Conservation (phyloP, 371 early-diverging fungal species). For the Zopfochytrium polystomum region DNA sequence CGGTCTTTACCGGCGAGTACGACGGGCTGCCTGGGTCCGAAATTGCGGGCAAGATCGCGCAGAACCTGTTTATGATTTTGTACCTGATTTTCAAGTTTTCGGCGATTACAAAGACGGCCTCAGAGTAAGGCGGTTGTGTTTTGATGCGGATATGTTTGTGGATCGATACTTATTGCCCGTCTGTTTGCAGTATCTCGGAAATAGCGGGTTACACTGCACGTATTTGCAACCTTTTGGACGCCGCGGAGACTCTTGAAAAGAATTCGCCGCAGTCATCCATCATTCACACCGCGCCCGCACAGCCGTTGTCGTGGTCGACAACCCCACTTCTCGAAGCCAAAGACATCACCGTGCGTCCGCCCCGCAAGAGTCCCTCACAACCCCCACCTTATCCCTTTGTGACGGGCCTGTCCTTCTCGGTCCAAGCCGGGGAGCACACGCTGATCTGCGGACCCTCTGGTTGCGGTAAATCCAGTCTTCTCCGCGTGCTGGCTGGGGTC, state of each 20-base stretch:
- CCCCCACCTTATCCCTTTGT: slow-evolving; percentile 4
- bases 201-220: slow-evolving; percentile 85
- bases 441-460: slow-evolving; percentile 76
- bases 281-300: background rate
- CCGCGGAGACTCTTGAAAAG: too few species aligned
- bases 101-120: slow-evolving; percentile 24
- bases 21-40: slow-evolving; percentile 62
- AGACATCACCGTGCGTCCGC: slow-evolving; percentile 11
- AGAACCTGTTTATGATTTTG: slow-evolving; percentile 35
- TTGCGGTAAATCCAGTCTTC: slow-evolving; percentile 72
- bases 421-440: slow-evolving; percentile 16
- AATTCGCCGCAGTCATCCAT: slow-evolving; percentile 5
- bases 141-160: background rate
- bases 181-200: slow-evolving; percentile 52
- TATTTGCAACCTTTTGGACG: slow-evolving; percentile 77
- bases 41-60: slow-evolving; percentile 64
- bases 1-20: slow-evolving; percentile 74
- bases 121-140: slow-evolving; percentile 14
- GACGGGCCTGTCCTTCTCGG: slow-evolving; percentile 13
- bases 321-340: slow-evolving; percentile 1
- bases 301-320: background rate
- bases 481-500: slow-evolving; percentile 71
- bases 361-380: slow-evolving; percentile 1
- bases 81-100: slow-evolving; percentile 40
- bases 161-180: background rate